These are phyloP conservation scores for Phoenix dactylifera DNA, from an alignment of 176 grass and related monocot genomes.

Conservation along the genomic window DNA sequence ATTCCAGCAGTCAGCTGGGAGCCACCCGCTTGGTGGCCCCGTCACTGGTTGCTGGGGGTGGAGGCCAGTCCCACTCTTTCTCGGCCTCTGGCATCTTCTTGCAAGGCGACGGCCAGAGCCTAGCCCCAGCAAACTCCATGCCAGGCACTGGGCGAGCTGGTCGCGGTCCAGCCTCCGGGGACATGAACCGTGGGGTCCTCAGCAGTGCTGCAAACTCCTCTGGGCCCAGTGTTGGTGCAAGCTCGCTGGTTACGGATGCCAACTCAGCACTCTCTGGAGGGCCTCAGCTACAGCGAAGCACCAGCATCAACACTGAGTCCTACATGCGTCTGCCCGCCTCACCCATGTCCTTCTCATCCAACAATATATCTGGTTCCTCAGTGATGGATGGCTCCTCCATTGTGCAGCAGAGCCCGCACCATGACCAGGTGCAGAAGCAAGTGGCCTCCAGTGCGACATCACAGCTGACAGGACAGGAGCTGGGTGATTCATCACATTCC, in stretches of 20 bases:
- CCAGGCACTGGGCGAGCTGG: conserved; percentile 42
- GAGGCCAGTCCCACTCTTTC: neutral
- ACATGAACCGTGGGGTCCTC: conserved; percentile 43
- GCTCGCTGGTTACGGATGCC: conserved; percentile 79
- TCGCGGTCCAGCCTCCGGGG: conserved; percentile 36
- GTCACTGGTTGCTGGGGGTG: neutral
- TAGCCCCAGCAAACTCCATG: conserved; percentile 32
- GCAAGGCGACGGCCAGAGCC: conserved; percentile 34
- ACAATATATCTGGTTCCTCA: conserved; percentile 89
- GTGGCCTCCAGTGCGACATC: conserved; percentile 85
- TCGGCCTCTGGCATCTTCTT: conserved; percentile 16
- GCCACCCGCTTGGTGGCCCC: neutral
- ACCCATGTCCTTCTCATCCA: conserved; percentile 98
- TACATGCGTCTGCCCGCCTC: conserved; percentile 89
- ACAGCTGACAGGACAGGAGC: conserved; percentile 40
- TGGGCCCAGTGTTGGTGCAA: conserved; percentile 77
- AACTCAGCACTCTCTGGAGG: conserved; percentile 85
- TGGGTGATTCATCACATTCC: conserved; percentile 28
- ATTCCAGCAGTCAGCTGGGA: neutral
- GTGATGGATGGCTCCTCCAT: conserved; percentile 83
- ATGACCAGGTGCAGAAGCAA: conserved; percentile 66
- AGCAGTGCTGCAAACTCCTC: conserved; percentile 66
- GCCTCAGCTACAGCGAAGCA: conserved; percentile 72
- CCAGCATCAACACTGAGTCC: conserved; percentile 80
- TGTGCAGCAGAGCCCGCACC: conserved; percentile 65